phyloP scores from a whole-genome alignment of 768 basidiomycete genomes.

The Candolleomyces eurysporus region DNA sequence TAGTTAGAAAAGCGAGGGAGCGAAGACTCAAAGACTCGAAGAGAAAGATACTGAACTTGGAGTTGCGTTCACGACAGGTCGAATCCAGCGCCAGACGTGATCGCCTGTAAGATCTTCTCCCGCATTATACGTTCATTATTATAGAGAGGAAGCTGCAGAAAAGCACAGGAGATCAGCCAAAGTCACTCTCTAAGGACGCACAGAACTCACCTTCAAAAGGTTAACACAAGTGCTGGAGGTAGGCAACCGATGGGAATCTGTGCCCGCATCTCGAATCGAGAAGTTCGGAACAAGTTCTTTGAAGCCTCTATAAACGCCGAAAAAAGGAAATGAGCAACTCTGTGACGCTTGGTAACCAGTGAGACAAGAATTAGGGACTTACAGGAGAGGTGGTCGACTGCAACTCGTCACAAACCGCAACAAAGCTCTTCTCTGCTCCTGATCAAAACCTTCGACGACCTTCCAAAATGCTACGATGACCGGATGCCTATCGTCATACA shows the following conservation, averaged over 20 bases:
- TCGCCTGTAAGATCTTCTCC: conserved; percentile 81
- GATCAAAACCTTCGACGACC: conserved; percentile 76
- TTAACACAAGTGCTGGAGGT: conserved; percentile 90
- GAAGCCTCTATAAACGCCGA: conserved; percentile 58
- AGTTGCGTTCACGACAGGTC: conserved; percentile 69
- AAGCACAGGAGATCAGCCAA: neutral
- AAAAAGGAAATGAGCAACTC: neutral
- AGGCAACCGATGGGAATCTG: conserved; percentile 67
- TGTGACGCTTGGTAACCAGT: neutral
- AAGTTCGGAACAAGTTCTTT: conserved; percentile 87
- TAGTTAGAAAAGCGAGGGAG: no score
- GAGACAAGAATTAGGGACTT: conserved; percentile 22
- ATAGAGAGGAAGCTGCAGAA: conserved; percentile 65
- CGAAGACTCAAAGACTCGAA: neutral
- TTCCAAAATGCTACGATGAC: conserved; percentile 86
- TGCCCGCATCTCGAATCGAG: conserved; percentile 78
- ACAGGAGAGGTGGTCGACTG: conserved; percentile 85
- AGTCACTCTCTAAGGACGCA: neutral
- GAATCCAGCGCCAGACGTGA: conserved; percentile 87
- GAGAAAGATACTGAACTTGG: neutral
- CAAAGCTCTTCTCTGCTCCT: conserved; percentile 74
- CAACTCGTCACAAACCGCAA: conserved; percentile 93
- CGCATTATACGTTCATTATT: conserved; percentile 59
- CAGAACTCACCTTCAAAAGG: conserved; percentile 67
- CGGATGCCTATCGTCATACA: conserved; percentile 65